A percentile compares a stretch with the other conserved stretches of the same genome.
These are phyloP conservation scores for Wilhelminamyces savonicus DNA, from an alignment of 805 yeast genomes.

Conservation along the genomic window DNA sequence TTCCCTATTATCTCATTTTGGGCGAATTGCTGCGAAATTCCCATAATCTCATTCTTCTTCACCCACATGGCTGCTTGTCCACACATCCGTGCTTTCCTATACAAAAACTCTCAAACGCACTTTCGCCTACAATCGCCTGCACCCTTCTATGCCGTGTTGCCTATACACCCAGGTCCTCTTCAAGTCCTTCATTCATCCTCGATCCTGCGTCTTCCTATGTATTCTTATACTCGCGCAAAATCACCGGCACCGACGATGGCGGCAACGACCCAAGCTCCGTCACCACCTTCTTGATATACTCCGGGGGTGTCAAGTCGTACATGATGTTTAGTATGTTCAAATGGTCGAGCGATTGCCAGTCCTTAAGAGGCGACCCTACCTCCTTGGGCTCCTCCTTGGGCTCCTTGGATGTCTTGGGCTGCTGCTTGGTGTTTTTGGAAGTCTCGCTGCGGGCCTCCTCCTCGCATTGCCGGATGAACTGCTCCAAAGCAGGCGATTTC, in stretches of 20 bases:
- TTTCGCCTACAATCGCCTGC: too few relatives aligned
- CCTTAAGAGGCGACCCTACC: constrained; percentile 43
- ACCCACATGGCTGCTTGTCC: too few relatives aligned
- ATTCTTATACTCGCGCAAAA: constrained; percentile 82
- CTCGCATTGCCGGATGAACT: constrained; percentile 44
- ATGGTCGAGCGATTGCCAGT: constrained; percentile 59
- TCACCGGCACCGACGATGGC: constrained; percentile 97
- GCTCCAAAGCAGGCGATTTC: constrained; percentile 60
- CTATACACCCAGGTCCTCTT: too few relatives aligned
- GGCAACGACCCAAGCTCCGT: constrained; percentile 96
- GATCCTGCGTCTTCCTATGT: constrained; percentile 10
- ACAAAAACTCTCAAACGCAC: too few relatives aligned
- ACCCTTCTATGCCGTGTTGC: too few relatives aligned
- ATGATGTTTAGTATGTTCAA: constrained; percentile 76
- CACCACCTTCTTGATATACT: constrained; percentile 86
- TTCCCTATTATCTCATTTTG: too few relatives aligned
- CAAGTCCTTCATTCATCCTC: too few relatives aligned
- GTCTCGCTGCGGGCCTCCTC: constrained; percentile 16
- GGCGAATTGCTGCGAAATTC: too few relatives aligned
- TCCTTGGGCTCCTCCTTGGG: constrained; percentile 17
- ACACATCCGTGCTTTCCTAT: too few relatives aligned
- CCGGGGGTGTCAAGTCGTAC: constrained; percentile 93
- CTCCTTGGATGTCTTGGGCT: constrained; percentile 3
- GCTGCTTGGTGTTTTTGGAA: constrained; percentile 7
- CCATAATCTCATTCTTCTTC: too few relatives aligned